Base-by-base conservation (phyloP, 768 basidiomycete genomes). In the Collybia sp. region DNA sequence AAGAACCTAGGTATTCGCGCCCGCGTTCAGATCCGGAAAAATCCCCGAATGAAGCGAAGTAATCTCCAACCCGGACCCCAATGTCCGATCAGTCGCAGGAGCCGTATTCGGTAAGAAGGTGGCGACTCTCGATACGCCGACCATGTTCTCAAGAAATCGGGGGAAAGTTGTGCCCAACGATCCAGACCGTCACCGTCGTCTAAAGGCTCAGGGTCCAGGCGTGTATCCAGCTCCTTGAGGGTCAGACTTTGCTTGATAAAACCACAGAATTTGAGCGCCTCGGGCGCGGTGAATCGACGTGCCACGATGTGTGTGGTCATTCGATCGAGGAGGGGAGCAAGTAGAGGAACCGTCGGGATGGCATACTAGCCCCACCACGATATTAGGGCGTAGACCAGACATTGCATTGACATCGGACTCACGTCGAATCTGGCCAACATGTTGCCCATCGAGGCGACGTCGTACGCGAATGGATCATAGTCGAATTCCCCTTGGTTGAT, bases 241-340 rank as follows among this genome's bases (percentile, higher is more conserved):
- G 44, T 37, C 13, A 45, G 13, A 30, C 25, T 37, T 17, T 17
- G 5, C 12, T 12, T 35, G 44, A 45, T 45, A 33, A 16, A 18
- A 15, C 37, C 6, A 18, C 44, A 40, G 15, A 45, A 45, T n/a
- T 36, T 25, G 33, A 17, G 18, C 12, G 44, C 44, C 25, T 45
- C 44, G n/a, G 35, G 11, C 10, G 44, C 44, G 5, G 44, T 45
- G 18, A 45, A 45, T 12, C 44, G 32, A 5, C 33, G 25, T 18
- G 44, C 13, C 13, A 45, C 25, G 17, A 45, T 34, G 25, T 45
- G 44, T n/a, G 44, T 45, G 16, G 44, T 45, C 44, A 45, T 45
- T 10, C 31, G 11, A 30, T 45, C 44, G 17, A 45, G 25, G n/a
- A 45, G 33, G 12, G 44, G 44, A 45, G 44, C 44, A 13, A 45